These are phyloP conservation scores for Penicillium sp. DNA, from an alignment of 2,329 filamentous ascomycete genomes.

Conservation along the genomic window DNA sequence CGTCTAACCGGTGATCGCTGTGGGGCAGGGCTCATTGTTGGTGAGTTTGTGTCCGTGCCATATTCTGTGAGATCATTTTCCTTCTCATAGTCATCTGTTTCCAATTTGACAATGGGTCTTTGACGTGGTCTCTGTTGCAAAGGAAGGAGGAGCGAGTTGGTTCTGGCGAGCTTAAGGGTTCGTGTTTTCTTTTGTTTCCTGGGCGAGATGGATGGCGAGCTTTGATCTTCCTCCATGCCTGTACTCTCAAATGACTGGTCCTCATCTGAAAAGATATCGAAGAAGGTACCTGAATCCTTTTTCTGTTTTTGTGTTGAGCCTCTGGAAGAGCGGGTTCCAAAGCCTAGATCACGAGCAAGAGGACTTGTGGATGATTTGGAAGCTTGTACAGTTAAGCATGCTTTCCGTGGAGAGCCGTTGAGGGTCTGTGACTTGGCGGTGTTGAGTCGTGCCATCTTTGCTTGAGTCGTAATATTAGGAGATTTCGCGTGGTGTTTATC, in stretches of 20 bases:
- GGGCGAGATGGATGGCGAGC: conserved; percentile 6
- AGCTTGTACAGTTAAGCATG: neutral
- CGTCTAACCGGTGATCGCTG: conserved; percentile 22
- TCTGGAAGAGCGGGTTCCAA: conserved; percentile 6
- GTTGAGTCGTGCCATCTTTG: conserved; percentile 31
- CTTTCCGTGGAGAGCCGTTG: conserved; percentile 7
- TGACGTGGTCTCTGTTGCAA: conserved; percentile 24
- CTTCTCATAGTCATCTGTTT: conserved; percentile 35
- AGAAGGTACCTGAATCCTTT: conserved; percentile 19
- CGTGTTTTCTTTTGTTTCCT: conserved; percentile 25
- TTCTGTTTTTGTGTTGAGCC: conserved; percentile 19
- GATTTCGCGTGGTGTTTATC: neutral
- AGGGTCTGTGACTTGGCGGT: conserved; percentile 17
- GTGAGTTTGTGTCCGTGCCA: conserved; percentile 8
- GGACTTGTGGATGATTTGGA: neutral
- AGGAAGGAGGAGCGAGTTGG: conserved; percentile 37
- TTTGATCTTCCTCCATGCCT: neutral
- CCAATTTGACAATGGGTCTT: conserved; percentile 26
- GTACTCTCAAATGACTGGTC: conserved; percentile 21
- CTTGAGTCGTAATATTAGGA: neutral
- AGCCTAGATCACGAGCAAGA: neutral
- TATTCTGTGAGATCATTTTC: conserved; percentile 35
- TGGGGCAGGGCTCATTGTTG: conserved; percentile 19
- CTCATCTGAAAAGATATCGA: conserved; percentile 34
- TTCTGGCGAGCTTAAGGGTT: conserved; percentile 31